phyloP scores from a whole-genome alignment of 768 basidiomycete genomes.

The Mycena sanguinolenta region DNA sequence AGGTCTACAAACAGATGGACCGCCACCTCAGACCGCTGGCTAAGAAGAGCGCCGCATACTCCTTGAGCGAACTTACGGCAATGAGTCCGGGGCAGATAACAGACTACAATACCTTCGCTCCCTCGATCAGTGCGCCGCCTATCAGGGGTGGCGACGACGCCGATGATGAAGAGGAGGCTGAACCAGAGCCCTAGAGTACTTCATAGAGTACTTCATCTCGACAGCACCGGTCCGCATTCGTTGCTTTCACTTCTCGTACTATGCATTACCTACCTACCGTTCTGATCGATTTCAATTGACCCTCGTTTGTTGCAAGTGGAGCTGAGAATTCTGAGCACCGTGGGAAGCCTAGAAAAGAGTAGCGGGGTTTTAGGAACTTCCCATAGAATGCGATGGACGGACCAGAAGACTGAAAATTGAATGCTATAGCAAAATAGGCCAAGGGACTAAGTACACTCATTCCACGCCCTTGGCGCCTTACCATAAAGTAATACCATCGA shows the following conservation, averaged over 20 bases:
- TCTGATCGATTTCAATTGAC: background rate
- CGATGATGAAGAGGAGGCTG: background rate
- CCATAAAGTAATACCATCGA: no score
- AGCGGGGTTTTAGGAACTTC: no score
- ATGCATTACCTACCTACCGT: constrained; percentile 1
- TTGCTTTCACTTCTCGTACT: background rate
- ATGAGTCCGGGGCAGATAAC: background rate
- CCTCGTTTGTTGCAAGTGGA: background rate
- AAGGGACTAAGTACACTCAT: no score
- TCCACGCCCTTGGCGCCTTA: no score
- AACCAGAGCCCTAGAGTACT: no score
- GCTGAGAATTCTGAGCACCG: background rate
- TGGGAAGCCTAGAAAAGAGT: no score
- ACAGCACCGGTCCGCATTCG: background rate
- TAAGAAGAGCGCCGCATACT: background rate
- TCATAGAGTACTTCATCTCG: background rate
- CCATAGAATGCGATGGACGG: no score
- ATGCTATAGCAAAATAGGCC: no score
- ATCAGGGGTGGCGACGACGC: background rate
- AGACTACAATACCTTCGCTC: background rate
- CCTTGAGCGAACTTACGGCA: background rate
- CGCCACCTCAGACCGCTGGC: background rate
- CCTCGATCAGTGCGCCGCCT: background rate
- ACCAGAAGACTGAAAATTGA: no score
- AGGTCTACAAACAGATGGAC: background rate